Conservation (phyloP, 2,329 filamentous ascomycete genomes). For the Epichloe sp. region DNA sequence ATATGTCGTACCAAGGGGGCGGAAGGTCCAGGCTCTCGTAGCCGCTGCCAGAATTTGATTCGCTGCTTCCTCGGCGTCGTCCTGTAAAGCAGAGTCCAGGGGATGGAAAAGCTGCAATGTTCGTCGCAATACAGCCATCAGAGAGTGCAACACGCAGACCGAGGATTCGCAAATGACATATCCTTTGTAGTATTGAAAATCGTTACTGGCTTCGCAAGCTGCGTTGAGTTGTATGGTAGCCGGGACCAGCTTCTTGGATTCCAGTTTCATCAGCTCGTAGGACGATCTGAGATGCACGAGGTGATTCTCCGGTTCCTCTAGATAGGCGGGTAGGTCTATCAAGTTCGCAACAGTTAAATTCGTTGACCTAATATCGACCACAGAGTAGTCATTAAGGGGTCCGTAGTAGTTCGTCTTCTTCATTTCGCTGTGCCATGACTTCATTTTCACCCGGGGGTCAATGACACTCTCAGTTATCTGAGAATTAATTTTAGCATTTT, state of each 20-base stretch:
- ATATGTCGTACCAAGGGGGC: slow-evolving; percentile 4
- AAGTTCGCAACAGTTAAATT: slow-evolving; percentile 4
- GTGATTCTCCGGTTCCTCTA: slow-evolving; percentile 5
- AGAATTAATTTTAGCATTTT: not conserved
- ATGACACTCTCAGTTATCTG: slow-evolving; percentile 6
- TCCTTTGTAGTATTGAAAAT: slow-evolving; percentile 3
- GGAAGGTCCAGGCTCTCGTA: slow-evolving; percentile 5
- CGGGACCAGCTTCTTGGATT: slow-evolving; percentile 1
- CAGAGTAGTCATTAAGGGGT: slow-evolving; percentile 5
- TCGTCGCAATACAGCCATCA: slow-evolving; percentile 4
- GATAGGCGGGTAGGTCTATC: slow-evolving; percentile 1
- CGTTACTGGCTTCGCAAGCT: not conserved
- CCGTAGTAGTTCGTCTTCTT: slow-evolving; percentile 4
- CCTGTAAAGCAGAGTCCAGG: not conserved
- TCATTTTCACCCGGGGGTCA: slow-evolving; percentile 2
- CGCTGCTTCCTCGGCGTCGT: not conserved
- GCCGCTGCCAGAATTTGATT: slow-evolving; percentile 1
- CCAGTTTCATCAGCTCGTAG: slow-evolving; percentile 4
- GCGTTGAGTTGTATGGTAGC: not conserved
- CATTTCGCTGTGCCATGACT: not conserved
- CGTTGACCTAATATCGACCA: slow-evolving; percentile 4
- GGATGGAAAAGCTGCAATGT: slow-evolving; percentile 4
- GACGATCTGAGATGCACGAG: slow-evolving; percentile 1
- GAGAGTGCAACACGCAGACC: slow-evolving; percentile 2
- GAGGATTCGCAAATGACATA: slow-evolving; percentile 6